Base-by-base conservation (phyloP, 108 stramenopile genomes). In the Fragilaria crotonensis region DNA sequence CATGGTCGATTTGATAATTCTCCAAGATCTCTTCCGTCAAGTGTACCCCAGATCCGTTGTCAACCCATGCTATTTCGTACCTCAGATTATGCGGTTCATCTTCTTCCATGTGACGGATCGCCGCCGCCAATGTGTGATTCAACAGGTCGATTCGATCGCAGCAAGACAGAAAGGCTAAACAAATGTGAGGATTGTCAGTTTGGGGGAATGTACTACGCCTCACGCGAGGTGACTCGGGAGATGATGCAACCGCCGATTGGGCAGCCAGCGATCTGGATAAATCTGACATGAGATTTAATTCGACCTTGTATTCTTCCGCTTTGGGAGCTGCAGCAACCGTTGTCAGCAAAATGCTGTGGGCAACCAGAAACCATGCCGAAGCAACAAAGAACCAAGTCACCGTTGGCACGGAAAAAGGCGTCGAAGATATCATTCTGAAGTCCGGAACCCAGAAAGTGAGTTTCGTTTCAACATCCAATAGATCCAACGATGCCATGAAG, bases 31-130 rank as follows among this genome's bases (percentile, higher is more conserved):
- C 3, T 22, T 55, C 22, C 30, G 66, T 67, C 9, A 20, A n/a
- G 9, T 62, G 56, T 22, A 4, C 0, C 3, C 48, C 29, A 23
- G 58, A 64, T 45, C 75, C 75, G 30, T 76, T 76, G 62, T 76
- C 75, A 19, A 76, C 70, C 75, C 75, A 76, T 0, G 75, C 75
- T n/a, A 76, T 72, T 49, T 76, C 75, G 36, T 71, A 76, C 21
- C 70, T 58, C 18, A 76, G 46, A 28, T 30, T 54, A 1, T 47
- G 32, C 2, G 75, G 75, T 33, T 76, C 75, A 30, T 76, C 75
- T 55, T 76, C 58, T 57, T 76, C 75, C 70, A 76, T 71, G 54
- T 76, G 75, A 5, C 70, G 75, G 11, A 76, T 76, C 20, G 65
- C 75, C 23, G 54, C 75, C 33, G 62, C 70, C 31, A 76, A 52